Percentiles rank a stretch among this genome's conserved stretches.
Evolutionary conservation across 116 monocot genomes (phyloP).

Genomic region (Posidonia oceanica): DNA sequence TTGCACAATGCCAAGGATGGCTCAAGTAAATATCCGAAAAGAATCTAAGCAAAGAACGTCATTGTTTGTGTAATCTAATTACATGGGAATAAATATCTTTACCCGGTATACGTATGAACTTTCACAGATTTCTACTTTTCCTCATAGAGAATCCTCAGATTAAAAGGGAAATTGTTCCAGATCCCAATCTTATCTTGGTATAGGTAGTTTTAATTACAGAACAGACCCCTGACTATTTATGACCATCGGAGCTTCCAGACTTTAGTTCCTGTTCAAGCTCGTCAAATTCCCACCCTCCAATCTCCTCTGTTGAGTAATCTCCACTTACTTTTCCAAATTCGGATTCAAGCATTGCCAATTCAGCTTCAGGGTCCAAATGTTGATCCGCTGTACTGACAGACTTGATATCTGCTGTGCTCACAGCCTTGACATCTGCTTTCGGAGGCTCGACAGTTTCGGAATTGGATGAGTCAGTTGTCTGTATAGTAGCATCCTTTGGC

Average conservation of each 20-base stretch:
- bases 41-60: no score
- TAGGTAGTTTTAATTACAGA: background rate
- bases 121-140: no score
- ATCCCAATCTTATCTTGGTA: background rate
- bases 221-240: background rate
- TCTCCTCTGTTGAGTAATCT: constrained; percentile 49
- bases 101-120: no score
- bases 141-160: no score
- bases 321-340: constrained; percentile 39
- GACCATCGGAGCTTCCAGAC: constrained; percentile 8
- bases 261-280: constrained; percentile 75
- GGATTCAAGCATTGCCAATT: constrained; percentile 50
- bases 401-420: background rate
- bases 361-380: constrained; percentile 43
- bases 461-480: constrained; percentile 11
- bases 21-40: no score
- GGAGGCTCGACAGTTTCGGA: constrained; percentile 12
- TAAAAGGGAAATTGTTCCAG: background rate
- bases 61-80: no score
- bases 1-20: no score
- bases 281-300: constrained; percentile 95
- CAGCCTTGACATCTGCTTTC: constrained; percentile 9
- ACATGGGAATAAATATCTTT: no score
- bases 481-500: background rate
- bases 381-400: constrained; percentile 1